Evolutionary conservation across 106 monocot genomes (phyloP).

Genomic region (Acorus gramineus): DNA sequence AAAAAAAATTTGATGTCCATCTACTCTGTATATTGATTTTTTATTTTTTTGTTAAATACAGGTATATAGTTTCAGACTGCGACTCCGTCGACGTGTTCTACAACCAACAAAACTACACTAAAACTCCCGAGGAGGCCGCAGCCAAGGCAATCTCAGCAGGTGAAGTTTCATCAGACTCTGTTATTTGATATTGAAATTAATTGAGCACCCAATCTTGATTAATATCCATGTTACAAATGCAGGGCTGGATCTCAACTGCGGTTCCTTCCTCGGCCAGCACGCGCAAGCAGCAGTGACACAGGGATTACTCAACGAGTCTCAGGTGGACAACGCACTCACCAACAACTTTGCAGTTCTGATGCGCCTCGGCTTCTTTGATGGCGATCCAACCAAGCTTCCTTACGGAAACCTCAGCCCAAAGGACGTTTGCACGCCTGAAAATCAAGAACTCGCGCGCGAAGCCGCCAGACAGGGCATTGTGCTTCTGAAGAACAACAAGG

Average conservation of each 20-base stretch:
- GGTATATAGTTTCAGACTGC: constrained; percentile 94
- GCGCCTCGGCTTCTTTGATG: constrained; percentile 85
- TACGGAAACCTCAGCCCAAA: constrained; percentile 62
- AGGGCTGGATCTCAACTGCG: constrained; percentile 93
- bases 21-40: not conserved
- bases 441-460: constrained; percentile 79
- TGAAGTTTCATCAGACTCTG: not conserved
- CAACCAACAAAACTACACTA: constrained; percentile 74
- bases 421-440: constrained; percentile 63
- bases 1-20: not conserved
- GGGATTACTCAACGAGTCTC: constrained; percentile 46
- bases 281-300: constrained; percentile 39
- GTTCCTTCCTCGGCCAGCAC: constrained; percentile 61
- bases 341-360: constrained; percentile 75
- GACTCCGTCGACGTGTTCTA: constrained; percentile 87
- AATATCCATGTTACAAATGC: not conserved
- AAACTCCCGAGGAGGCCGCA: constrained; percentile 83
- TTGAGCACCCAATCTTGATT: too few species aligned
- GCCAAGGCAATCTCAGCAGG: constrained; percentile 78
- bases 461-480: constrained; percentile 92
- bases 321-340: constrained; percentile 60
- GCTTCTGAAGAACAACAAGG: constrained; percentile 69
- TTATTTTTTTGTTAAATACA: constrained; percentile 10
- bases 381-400: constrained; percentile 56
- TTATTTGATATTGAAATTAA: not conserved